Evolutionary conservation across 2,329 filamentous ascomycete species (phyloP).

Genomic region (Xylaria sp.): DNA sequence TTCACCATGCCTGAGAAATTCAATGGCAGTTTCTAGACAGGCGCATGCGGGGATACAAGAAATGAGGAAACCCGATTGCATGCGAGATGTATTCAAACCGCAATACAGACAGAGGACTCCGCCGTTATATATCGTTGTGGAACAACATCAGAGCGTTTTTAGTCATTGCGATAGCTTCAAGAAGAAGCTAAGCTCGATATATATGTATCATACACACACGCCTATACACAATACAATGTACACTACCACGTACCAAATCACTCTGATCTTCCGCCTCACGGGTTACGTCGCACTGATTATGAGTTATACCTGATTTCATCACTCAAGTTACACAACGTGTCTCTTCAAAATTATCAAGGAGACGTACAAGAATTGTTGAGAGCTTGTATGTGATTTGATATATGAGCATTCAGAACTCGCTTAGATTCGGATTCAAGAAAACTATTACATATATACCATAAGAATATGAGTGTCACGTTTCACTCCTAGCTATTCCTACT

Average conservation of each 20-base stretch:
- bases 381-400: neutral
- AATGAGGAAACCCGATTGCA: neutral
- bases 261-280: neutral
- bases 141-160: conserved; percentile 47
- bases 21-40: neutral
- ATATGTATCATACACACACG: conserved; percentile 27
- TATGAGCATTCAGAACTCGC: neutral
- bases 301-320: neutral
- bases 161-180: conserved; percentile 38
- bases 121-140: conserved; percentile 37
- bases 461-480: conserved; percentile 8
- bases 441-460: conserved; percentile 10
- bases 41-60: neutral
- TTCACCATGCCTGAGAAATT: neutral
- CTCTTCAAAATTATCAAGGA: neutral
- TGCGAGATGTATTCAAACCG: neutral
- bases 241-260: conserved; percentile 6
- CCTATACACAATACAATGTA: conserved; percentile 24
- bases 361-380: neutral
- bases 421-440: neutral
- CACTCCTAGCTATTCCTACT: neutral
- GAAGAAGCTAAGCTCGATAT: conserved; percentile 20
- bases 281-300: neutral
- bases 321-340: neutral
- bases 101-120: neutral